These are phyloP conservation scores for Flaveria sonorensis DNA, from an alignment of 129 eudicot genomes.

Conservation along the genomic window DNA sequence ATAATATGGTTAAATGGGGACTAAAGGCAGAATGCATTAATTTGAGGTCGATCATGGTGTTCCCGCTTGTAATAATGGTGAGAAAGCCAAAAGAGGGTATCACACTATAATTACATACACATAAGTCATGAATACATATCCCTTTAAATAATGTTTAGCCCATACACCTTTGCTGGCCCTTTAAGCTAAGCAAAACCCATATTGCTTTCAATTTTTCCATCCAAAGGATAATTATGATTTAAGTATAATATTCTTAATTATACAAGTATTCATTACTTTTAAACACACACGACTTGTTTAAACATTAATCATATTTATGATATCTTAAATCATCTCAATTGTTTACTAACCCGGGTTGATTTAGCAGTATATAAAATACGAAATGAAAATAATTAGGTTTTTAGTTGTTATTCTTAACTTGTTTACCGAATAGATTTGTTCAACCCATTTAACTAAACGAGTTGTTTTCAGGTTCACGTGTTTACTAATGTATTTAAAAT, in stretches of 20 bases:
- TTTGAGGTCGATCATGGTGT: slow-evolving; percentile 33
- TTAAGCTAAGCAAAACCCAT: slow-evolving; percentile 50
- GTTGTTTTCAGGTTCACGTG: too few species aligned
- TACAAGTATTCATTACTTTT: slow-evolving; percentile 16
- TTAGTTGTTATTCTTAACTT: too few species aligned
- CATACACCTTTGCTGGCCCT: slow-evolving; percentile 53
- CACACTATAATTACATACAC: slow-evolving; percentile 40
- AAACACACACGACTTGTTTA: slow-evolving; percentile 6
- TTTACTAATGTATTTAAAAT: too few species aligned
- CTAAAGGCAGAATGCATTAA: slow-evolving; percentile 28
- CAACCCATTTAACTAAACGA: too few species aligned
- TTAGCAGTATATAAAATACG: too few species aligned
- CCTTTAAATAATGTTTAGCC: slow-evolving; percentile 18
- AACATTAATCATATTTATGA: slow-evolving; percentile 1
- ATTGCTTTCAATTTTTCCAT: slow-evolving; percentile 23
- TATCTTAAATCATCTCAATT: neutral
- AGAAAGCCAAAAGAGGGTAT: slow-evolving; percentile 27
- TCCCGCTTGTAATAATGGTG: slow-evolving; percentile 40
- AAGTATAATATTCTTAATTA: slow-evolving; percentile 19
- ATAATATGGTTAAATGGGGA: slow-evolving; percentile 23
- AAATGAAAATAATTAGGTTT: neutral
- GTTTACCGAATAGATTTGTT: neutral
- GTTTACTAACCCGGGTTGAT: too few species aligned
- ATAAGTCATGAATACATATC: slow-evolving; percentile 35
- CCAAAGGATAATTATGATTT: neutral